Evolutionary conservation across 306 rosid species (phyloP).

Genomic region (Mucuna pruriens): DNA sequence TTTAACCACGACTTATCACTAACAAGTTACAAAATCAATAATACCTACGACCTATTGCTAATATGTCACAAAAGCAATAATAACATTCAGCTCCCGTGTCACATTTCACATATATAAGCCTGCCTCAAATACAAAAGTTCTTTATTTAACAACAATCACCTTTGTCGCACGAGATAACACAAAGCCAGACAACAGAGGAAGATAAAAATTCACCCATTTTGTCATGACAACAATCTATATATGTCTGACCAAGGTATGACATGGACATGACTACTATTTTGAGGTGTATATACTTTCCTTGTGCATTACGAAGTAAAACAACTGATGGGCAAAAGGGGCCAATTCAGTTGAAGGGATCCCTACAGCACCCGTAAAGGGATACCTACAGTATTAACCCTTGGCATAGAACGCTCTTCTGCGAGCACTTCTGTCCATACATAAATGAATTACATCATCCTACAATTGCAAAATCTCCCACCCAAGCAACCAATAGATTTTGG

Average conservation of each 20-base stretch:
- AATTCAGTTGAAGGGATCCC: neutral
- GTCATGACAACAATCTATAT: neutral
- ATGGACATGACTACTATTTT: neutral
- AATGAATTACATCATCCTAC: neutral
- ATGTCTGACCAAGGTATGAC: neutral
- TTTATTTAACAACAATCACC: neutral
- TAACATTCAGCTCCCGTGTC: neutral
- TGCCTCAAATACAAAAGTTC: neutral
- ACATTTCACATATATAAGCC: conserved; percentile 9
- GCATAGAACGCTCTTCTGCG: neutral
- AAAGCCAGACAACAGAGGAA: neutral
- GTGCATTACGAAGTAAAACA: neutral
- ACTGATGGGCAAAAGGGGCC: neutral
- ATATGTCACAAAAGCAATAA: neutral
- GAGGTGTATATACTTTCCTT: neutral
- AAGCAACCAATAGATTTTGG: neutral
- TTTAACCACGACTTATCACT: too few species aligned
- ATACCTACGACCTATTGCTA: neutral
- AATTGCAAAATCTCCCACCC: neutral
- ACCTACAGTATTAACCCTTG: neutral
- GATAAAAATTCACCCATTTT: neutral
- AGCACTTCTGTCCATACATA: neutral
- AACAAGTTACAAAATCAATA: neutral
- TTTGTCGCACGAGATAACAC: neutral
- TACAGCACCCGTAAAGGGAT: neutral